Evolutionary conservation across 805 yeast genomes (phyloP).

Genomic region (Kazachstania taianensis): DNA sequence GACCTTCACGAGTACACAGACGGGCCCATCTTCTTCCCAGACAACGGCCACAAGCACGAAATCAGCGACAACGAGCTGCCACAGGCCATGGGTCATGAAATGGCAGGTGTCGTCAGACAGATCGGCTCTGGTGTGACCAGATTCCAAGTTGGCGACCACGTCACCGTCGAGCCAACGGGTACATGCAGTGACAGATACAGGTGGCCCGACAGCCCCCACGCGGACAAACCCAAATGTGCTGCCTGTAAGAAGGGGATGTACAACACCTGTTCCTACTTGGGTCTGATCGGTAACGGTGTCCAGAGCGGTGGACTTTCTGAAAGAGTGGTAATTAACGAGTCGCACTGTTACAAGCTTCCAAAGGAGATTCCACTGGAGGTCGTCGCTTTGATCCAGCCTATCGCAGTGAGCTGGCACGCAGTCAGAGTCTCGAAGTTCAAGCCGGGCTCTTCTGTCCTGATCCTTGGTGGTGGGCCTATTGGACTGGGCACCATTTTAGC

Average conservation of each 20-base stretch:
- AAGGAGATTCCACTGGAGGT: conserved; percentile 38
- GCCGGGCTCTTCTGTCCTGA: conserved; percentile 38
- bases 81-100: conserved; percentile 46
- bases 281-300: conserved; percentile 47
- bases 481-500: conserved; percentile 51
- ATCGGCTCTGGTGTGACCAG: conserved; percentile 38
- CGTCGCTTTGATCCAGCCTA: conserved; percentile 49
- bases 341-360: conserved; percentile 35
- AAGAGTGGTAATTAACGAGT: conserved; percentile 33
- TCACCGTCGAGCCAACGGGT: conserved; percentile 53
- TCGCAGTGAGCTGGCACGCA: conserved; percentile 52
- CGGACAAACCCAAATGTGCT: conserved; percentile 30
- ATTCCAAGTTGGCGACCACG: conserved; percentile 44
- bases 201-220: conserved; percentile 29
- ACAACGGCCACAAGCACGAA: conserved; percentile 29
- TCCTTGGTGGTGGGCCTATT: conserved; percentile 55
- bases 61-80: conserved; percentile 34
- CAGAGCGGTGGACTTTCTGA: conserved; percentile 50
- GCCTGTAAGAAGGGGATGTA: conserved; percentile 43
- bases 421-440: conserved; percentile 37
- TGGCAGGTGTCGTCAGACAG: conserved; percentile 36
- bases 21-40: conserved; percentile 50
- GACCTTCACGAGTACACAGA: conserved; percentile 48
- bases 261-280: conserved; percentile 42
- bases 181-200: conserved; percentile 42